phyloP scores from a whole-genome alignment of 805 yeast species.

The Wickerhamiella parazyma region DNA sequence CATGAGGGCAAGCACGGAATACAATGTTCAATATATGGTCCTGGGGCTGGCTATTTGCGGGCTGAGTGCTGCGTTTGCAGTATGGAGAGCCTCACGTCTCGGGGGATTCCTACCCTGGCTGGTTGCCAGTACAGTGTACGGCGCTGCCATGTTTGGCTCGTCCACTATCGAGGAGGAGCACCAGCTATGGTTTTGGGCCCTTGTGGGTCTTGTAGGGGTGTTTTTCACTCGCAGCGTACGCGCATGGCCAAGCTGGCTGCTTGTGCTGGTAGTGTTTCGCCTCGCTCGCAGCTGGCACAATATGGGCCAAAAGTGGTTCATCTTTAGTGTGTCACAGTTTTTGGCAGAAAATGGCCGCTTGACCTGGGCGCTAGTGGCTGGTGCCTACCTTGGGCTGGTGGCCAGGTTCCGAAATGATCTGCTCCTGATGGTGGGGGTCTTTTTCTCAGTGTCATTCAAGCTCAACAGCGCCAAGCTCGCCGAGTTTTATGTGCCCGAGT shows the following conservation, averaged over 20 bases:
- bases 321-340: constrained; percentile 35
- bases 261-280: constrained; percentile 28
- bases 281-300: constrained; percentile 71
- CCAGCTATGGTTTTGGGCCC: constrained; percentile 85
- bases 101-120: constrained; percentile 14
- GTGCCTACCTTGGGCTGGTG: background rate
- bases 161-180: constrained; percentile 93
- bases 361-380: constrained; percentile 10
- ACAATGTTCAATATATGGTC: constrained; percentile 41
- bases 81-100: constrained; percentile 10
- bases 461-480: constrained; percentile 38
- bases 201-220: constrained; percentile 26
- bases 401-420: background rate
- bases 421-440: constrained; percentile 32
- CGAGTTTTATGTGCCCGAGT: constrained; percentile 39
- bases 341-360: constrained; percentile 25
- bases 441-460: constrained; percentile 42
- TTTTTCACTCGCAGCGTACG: background rate
- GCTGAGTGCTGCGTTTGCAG: constrained; percentile 20
- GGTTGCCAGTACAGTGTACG: constrained; percentile 28
- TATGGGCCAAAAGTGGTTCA: constrained; percentile 70
- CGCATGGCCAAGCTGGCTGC: constrained; percentile 14
- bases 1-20: constrained; percentile 46
- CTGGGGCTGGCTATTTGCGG: constrained; percentile 29
- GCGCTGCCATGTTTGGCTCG: constrained; percentile 61